Base-by-base conservation (phyloP, 2,329 filamentous ascomycete genomes). In the Golovinomyces cichoracearum region DNA sequence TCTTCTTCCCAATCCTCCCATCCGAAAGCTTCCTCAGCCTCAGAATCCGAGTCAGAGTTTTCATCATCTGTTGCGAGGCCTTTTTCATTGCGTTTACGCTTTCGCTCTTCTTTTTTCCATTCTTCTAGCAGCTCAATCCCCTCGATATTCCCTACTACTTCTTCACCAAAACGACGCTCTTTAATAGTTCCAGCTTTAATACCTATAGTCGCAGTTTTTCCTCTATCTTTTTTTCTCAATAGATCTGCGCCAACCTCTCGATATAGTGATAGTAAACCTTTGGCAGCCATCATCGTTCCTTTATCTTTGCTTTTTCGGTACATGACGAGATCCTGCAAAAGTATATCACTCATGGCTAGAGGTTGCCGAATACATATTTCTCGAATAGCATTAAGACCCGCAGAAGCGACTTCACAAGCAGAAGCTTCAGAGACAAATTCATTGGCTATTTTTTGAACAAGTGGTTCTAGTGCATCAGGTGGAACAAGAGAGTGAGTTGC, bases 271-370 rank as follows among this genome's bases (percentile, higher is more conserved):
- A 98, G 68, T 5, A 98, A 68, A 53, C 90, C 88, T 62, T 90
- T 88, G 13, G 88, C 85, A 6, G 90, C 90, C 90, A 98, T 95
- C 74, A 93, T 86, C n/a, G 90, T 83, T 51, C 88, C 86, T 68
- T 95, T 98, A 61, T 98, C 90, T 62, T 98, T 98, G 61, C 83
- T 93, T 68, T 92, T 93, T 52, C 83, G 76, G 65, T 98, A 95
- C 68, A 90, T 81, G 9, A 95, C 85, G 48, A 98, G 66, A 68
- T 98, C 90, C 62, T 98, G 88, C 26, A 98, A 66, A n/a, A 98
- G 66, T 0, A 86, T 93, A 54, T 95, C 86, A 47, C 77, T 85
- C 82, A 98, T 95, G 5, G 86, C 86, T n/a, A 95, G 68, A 1
- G 90, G 88, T 60, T 98, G 90, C 53, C 90, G 74, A 2, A 78